Evolutionary conservation across 768 basidiomycete species (phyloP).

Genomic region (Bullera alba): DNA sequence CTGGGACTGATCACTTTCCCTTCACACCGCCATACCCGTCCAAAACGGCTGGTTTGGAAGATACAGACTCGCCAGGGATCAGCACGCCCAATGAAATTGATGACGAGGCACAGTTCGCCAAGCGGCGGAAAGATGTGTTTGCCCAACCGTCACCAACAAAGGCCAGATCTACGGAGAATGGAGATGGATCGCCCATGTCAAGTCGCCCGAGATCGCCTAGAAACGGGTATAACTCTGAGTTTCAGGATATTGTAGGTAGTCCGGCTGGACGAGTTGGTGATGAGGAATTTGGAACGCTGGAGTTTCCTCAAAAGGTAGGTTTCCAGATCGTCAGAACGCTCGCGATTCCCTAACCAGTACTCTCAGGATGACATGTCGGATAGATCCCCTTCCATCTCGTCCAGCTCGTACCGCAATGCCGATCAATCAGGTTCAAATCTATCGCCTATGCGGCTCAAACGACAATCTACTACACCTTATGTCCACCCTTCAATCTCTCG

Average conservation of each 20-base stretch:
- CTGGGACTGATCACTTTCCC: not conserved
- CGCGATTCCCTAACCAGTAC: too few relatives aligned
- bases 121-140: not conserved
- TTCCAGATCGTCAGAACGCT: too few relatives aligned
- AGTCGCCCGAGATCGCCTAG: too few relatives aligned
- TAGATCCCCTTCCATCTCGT: slow-evolving; percentile 1
- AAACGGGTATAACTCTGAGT: not conserved
- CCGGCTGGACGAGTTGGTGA: slow-evolving; percentile 3
- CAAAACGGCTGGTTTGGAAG: too few relatives aligned
- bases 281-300: slow-evolving; percentile 15
- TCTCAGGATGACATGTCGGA: not conserved
- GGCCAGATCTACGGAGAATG: slow-evolving; percentile 1
- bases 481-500: slow-evolving; percentile 37
- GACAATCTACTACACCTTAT: not conserved
- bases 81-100: not conserved
- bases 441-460: slow-evolving; percentile 1
- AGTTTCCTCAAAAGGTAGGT: slow-evolving; percentile 7
- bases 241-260: not conserved
- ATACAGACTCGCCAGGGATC: not conserved
- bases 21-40: not conserved
- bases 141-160: not conserved
- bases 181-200: too few relatives aligned
- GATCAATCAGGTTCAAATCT: slow-evolving; percentile 9
- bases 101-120: not conserved
- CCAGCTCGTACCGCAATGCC: slow-evolving; percentile 11